phyloP scores from a whole-genome alignment of 768 basidiomycete species.

The Suillus occidentalis region DNA sequence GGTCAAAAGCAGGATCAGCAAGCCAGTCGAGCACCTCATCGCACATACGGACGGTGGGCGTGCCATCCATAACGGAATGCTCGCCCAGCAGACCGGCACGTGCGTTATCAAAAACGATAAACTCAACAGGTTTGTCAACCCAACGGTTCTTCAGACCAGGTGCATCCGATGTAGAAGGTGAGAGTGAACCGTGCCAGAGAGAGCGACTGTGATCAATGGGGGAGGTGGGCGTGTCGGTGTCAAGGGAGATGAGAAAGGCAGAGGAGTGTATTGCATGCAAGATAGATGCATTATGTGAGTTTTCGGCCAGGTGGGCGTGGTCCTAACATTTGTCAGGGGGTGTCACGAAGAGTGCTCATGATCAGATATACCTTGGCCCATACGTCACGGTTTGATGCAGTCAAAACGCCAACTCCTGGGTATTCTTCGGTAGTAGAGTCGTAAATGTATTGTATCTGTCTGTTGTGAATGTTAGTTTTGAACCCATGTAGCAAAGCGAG shows the following conservation, averaged over 20 bases:
- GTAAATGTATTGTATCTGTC: slow-evolving; percentile 73
- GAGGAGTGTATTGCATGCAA: slow-evolving; percentile 79
- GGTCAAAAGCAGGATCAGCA: slow-evolving; percentile 61
- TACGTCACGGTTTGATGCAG: slow-evolving; percentile 76
- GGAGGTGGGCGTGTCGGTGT: slow-evolving; percentile 44
- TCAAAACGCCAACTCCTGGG: slow-evolving; percentile 75
- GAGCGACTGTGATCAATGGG: slow-evolving; percentile 66
- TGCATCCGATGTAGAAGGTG: slow-evolving; percentile 16
- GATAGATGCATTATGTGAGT: slow-evolving; percentile 61
- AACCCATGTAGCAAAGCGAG: background rate
- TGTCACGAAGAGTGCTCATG: background rate
- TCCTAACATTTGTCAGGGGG: slow-evolving; percentile 42
- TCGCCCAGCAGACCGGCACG: slow-evolving; percentile 90
- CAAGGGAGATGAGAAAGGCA: slow-evolving; percentile 83
- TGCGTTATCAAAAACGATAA: slow-evolving; percentile 82
- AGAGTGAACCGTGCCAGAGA: slow-evolving; percentile 60
- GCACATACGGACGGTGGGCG: slow-evolving; percentile 72
- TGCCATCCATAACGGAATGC: slow-evolving; percentile 90
- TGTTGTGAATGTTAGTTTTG: slow-evolving; percentile 30
- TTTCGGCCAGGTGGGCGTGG: slow-evolving; percentile 58
- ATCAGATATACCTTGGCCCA: slow-evolving; percentile 74
- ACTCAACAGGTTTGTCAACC: slow-evolving; percentile 89
- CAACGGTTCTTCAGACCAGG: slow-evolving; percentile 72
- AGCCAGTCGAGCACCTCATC: slow-evolving; percentile 67
- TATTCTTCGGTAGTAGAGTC: slow-evolving; percentile 61